Percentiles rank a stretch among this genome's conserved stretches.
Evolutionary conservation across 768 basidiomycete genomes (phyloP).

Genomic region (Boletus vinaceobasis): DNA sequence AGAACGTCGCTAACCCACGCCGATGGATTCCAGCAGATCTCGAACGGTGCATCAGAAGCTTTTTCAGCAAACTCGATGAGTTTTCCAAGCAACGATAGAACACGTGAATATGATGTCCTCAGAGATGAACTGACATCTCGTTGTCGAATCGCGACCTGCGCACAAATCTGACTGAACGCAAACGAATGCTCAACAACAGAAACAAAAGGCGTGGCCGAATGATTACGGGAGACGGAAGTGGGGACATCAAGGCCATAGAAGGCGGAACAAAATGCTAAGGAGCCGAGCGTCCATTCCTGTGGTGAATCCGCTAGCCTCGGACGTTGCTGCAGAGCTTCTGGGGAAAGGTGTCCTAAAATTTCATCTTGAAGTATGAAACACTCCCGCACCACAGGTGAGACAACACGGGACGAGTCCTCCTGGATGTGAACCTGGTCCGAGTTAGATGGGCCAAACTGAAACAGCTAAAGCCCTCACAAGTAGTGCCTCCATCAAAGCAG

Average conservation of each 20-base stretch:
- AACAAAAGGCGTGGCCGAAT: slow-evolving; percentile 45
- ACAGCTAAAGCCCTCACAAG: slow-evolving; percentile 43
- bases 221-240: slow-evolving; percentile 24
- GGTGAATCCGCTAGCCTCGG: slow-evolving; percentile 43
- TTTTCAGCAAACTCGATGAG: slow-evolving; percentile 44
- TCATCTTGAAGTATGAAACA: slow-evolving; percentile 50
- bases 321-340: slow-evolving; percentile 47
- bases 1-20: slow-evolving; percentile 62
- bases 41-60: slow-evolving; percentile 29
- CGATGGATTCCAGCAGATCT: slow-evolving; percentile 56
- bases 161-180: slow-evolving; percentile 45
- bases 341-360: slow-evolving; percentile 50
- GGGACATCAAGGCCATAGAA: slow-evolving; percentile 54
- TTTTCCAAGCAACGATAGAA: slow-evolving; percentile 48
- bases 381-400: slow-evolving; percentile 38
- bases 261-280: slow-evolving; percentile 55
- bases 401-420: slow-evolving; percentile 33
- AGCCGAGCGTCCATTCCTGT: slow-evolving; percentile 33
- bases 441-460: slow-evolving; percentile 1
- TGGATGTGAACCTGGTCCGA: slow-evolving; percentile 35
- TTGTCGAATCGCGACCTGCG: slow-evolving; percentile 34
- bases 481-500: slow-evolving; percentile 61
- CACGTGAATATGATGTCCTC: slow-evolving; percentile 52
- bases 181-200: slow-evolving; percentile 55
- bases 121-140: slow-evolving; percentile 31